Evolutionary conservation across 2,329 filamentous ascomycete genomes (phyloP).

Genomic region (Botryotinia narcissicola): DNA sequence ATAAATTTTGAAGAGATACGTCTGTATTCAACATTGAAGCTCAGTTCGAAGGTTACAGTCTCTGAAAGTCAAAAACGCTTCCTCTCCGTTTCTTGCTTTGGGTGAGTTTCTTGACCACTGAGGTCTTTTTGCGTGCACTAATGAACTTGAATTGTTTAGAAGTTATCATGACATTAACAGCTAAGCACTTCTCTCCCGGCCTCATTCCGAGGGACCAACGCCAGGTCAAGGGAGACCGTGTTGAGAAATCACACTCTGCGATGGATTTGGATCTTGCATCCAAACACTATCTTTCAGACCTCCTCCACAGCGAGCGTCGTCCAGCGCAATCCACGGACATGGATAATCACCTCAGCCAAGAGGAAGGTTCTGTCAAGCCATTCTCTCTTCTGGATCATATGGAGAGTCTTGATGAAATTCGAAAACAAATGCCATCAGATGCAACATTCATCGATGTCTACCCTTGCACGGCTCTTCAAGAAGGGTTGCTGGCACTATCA

Average conservation of each 20-base stretch:
- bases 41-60: not conserved
- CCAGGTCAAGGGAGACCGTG: not conserved
- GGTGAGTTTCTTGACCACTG: not conserved
- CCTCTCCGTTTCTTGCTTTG: not conserved
- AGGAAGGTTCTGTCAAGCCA: not conserved
- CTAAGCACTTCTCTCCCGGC: not conserved
- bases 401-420: constrained; percentile 4
- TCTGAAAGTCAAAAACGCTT: not conserved
- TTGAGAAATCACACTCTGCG: not conserved
- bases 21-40: not conserved
- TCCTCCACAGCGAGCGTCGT: not conserved
- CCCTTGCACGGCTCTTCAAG: constrained; percentile 41
- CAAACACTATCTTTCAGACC: constrained; percentile 5
- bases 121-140: not conserved
- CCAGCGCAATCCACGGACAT: not conserved
- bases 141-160: not conserved
- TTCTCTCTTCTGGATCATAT: constrained; percentile 1
- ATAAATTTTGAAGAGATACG: not conserved
- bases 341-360: not conserved
- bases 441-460: constrained; percentile 37
- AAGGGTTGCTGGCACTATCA: constrained; percentile 41
- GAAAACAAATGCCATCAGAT: constrained; percentile 3
- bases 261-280: not conserved
- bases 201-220: not conserved
- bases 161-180: not conserved